Evolutionary conservation across 2,329 filamentous ascomycete species (phyloP).

Genomic region (Dissoconium aciculare): DNA sequence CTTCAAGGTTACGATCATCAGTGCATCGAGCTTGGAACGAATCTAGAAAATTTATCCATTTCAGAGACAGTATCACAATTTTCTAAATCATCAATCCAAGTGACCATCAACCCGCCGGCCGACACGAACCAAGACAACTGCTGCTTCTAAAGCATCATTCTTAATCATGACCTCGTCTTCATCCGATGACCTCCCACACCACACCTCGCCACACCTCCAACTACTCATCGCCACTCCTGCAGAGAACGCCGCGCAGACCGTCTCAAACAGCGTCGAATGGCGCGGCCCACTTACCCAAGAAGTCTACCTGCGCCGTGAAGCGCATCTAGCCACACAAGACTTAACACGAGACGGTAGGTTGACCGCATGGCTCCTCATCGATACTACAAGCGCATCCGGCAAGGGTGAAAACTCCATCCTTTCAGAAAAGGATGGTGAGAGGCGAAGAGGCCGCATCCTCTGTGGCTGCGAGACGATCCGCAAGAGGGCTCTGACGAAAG

Average conservation of each 20-base stretch:
- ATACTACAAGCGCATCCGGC: slow-evolving; percentile 11
- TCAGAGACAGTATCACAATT: too few relatives aligned
- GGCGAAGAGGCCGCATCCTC: slow-evolving; percentile 30
- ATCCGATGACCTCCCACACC: slow-evolving; percentile 30
- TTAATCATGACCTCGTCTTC: slow-evolving; percentile 1
- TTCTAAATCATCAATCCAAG: too few relatives aligned
- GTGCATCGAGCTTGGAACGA: too few relatives aligned
- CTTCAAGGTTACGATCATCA: too few relatives aligned
- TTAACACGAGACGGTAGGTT: slow-evolving; percentile 41
- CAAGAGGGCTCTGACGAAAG: slow-evolving; percentile 32
- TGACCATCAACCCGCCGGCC: too few relatives aligned
- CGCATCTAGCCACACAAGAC: slow-evolving; percentile 35
- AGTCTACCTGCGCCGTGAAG: slow-evolving; percentile 44
- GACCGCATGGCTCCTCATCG: slow-evolving; percentile 45
- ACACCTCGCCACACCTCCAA: slow-evolving; percentile 35
- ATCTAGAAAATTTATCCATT: too few relatives aligned
- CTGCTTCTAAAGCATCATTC: too few relatives aligned
- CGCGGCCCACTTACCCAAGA: slow-evolving; percentile 39
- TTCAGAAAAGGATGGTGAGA: too few relatives aligned
- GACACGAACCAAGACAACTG: too few relatives aligned
- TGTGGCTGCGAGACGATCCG: slow-evolving; percentile 44
- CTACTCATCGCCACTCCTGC: slow-evolving; percentile 40
- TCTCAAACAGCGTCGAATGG: slow-evolving; percentile 43
- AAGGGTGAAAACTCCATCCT: too few relatives aligned
- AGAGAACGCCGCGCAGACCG: slow-evolving; percentile 39